Conservation (phyloP, 2,329 filamentous ascomycete species). For the Exophiala bonariae region DNA sequence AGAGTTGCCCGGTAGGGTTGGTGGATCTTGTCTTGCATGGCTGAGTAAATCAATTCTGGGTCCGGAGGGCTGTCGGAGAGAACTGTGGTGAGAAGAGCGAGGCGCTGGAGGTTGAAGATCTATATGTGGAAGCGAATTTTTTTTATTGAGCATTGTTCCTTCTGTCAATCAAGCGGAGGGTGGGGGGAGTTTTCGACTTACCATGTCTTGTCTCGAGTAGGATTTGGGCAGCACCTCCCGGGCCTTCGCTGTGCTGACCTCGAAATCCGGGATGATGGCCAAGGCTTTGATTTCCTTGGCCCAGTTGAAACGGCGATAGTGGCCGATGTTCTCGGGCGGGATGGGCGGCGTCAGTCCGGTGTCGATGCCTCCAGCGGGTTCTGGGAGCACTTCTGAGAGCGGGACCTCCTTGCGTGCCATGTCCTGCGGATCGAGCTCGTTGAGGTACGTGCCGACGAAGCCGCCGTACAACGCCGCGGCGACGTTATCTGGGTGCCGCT, state of each 20-base stretch:
- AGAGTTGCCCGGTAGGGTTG: slow-evolving; percentile 91
- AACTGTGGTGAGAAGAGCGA: slow-evolving; percentile 85
- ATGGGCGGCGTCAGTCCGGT: slow-evolving; percentile 83
- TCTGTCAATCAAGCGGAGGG: background rate
- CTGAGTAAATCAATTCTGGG: slow-evolving; percentile 90
- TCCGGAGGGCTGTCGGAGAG: slow-evolving; percentile 88
- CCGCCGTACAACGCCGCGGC: slow-evolving; percentile 93
- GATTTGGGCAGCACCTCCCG: slow-evolving; percentile 77
- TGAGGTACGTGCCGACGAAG: slow-evolving; percentile 94
- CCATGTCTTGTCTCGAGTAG: slow-evolving; percentile 80
- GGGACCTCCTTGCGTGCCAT: slow-evolving; percentile 90
- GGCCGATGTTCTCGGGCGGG: slow-evolving; percentile 89
- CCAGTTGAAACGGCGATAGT: slow-evolving; percentile 96
- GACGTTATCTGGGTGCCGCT: slow-evolving; percentile 91
- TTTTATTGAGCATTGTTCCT: background rate
- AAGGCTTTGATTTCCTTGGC: slow-evolving; percentile 93
- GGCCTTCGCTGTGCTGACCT: slow-evolving; percentile 91
- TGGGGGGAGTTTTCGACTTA: slow-evolving; percentile 46
- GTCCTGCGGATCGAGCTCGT: slow-evolving; percentile 85
- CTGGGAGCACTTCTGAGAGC: slow-evolving; percentile 86
- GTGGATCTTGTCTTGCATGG: slow-evolving; percentile 98
- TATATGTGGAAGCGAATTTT: too few species aligned
- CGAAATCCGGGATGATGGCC: slow-evolving; percentile 92
- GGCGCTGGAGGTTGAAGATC: slow-evolving; percentile 88
- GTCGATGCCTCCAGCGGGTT: slow-evolving; percentile 85